These are phyloP conservation scores for Alternaria conjuncta DNA, from an alignment of 2,329 filamentous ascomycete genomes.

Conservation along the genomic window DNA sequence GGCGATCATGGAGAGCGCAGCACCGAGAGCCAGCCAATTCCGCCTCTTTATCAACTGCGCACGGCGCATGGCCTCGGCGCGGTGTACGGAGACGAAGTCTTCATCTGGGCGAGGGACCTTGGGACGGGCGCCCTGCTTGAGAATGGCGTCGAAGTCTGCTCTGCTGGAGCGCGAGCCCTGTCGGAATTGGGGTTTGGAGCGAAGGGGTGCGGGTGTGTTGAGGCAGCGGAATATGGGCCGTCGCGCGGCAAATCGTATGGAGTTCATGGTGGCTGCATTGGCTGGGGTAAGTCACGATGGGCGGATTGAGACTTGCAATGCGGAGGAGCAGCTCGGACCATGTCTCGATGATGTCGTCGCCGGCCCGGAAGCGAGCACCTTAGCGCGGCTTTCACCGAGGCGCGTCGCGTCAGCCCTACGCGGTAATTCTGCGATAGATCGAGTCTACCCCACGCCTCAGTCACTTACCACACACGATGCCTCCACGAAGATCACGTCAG, in stretches of 20 bases:
- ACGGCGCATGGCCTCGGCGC: constrained; percentile 39
- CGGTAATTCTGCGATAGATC: neutral
- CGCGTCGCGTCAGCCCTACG: constrained; percentile 30
- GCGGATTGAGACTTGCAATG: constrained; percentile 4
- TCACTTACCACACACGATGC: constrained; percentile 8
- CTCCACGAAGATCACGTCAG: constrained; percentile 6
- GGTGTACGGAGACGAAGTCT: constrained; percentile 44
- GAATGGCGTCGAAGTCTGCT: constrained; percentile 21
- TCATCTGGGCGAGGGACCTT: constrained; percentile 23
- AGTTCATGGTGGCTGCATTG: constrained; percentile 34
- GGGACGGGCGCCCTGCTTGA: constrained; percentile 13
- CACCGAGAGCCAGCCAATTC: constrained; percentile 45
- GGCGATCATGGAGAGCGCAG: constrained; percentile 45
- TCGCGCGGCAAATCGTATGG: constrained; percentile 37
- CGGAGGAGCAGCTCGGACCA: constrained; percentile 17
- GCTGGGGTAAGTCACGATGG: neutral
- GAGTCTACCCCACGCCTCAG: neutral
- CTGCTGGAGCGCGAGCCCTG: constrained; percentile 24
- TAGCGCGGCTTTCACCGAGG: constrained; percentile 8
- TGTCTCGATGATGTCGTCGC: constrained; percentile 25
- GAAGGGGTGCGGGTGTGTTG: constrained; percentile 19
- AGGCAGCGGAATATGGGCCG: constrained; percentile 42
- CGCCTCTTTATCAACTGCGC: constrained; percentile 32
- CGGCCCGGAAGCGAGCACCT: neutral
- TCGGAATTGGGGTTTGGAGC: constrained; percentile 21